A percentile compares a stretch with the other conserved stretches of the same genome.
Evolutionary conservation across 2,329 filamentous ascomycete species (phyloP).

Genomic region (Drechmeria coniospora): DNA sequence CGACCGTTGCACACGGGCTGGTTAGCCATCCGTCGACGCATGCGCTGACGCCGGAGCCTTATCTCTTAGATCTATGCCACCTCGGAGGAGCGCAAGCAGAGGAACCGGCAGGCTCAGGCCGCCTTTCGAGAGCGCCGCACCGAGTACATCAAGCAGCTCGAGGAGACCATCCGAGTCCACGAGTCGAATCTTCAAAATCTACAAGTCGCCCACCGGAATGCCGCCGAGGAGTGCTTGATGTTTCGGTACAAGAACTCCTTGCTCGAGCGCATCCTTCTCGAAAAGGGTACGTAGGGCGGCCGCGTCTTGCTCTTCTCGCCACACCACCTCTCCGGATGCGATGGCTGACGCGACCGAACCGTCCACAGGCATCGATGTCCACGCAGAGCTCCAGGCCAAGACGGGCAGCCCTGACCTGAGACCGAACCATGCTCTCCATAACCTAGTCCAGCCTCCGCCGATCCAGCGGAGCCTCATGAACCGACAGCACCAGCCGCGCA

Average conservation of each 20-base stretch:
- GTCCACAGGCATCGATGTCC: conserved; percentile 74
- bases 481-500: conserved; percentile 59
- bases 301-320: neutral
- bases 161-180: conserved; percentile 93
- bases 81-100: conserved; percentile 94
- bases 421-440: conserved; percentile 51
- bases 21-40: conserved; percentile 6
- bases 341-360: neutral
- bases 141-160: conserved; percentile 98
- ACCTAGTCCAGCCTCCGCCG: conserved; percentile 55
- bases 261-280: conserved; percentile 83
- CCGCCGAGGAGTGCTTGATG: conserved; percentile 95
- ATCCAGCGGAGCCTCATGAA: conserved; percentile 72
- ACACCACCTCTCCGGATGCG: neutral
- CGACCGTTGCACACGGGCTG: conserved; percentile 1
- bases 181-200: conserved; percentile 86
- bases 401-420: conserved; percentile 71
- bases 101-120: conserved; percentile 92
- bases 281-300: conserved; percentile 53
- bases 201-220: conserved; percentile 85
- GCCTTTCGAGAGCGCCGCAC: conserved; percentile 93
- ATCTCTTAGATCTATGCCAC: conserved; percentile 78
- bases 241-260: conserved; percentile 96
- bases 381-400: conserved; percentile 87
- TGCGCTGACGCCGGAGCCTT: neutral